Conservation (phyloP, 495 filamentous ascomycete genomes). For the Neurospora sublineolata region DNA sequence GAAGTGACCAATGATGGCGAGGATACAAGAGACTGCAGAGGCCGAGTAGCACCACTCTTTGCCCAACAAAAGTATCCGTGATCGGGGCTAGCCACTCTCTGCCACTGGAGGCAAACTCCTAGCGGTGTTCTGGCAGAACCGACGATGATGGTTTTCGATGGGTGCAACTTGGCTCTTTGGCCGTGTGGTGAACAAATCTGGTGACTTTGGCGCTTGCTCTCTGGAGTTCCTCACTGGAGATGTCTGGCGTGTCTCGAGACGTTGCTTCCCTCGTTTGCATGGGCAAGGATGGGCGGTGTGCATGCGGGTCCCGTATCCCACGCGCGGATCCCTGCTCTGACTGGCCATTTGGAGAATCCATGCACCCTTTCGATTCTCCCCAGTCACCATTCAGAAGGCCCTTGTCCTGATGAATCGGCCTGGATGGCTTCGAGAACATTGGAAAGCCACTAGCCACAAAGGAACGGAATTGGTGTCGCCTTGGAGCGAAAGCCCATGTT, state of each 20-base stretch:
- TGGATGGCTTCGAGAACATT: not conserved
- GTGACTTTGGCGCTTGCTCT: not conserved
- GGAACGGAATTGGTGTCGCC: not conserved
- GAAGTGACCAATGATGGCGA: conserved; percentile 35
- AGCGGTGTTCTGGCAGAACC: conserved; percentile 3
- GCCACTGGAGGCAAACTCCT: conserved; percentile 12
- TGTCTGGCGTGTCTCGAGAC: conserved; percentile 4
- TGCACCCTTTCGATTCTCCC: conserved; percentile 8
- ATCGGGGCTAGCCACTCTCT: conserved; percentile 33
- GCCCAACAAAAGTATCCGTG: conserved; percentile 34
- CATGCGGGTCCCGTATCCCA: conserved; percentile 6
- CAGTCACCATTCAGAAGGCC: not conserved
- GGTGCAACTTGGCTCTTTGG: not conserved
- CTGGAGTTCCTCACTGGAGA: not conserved
- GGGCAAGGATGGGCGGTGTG: conserved; percentile 23
- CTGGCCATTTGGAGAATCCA: conserved; percentile 17
- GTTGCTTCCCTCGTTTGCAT: conserved; percentile 10
- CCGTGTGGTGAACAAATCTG: not conserved
- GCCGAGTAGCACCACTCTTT: conserved; percentile 24
- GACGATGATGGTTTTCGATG: not conserved
- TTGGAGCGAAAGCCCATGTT: not conserved
- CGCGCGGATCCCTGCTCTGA: conserved; percentile 6
- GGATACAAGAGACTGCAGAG: conserved; percentile 1
- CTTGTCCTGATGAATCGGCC: conserved; percentile 1
- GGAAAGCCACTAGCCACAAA: not conserved